Percentiles rank a stretch among this genome's conserved stretches.
These are phyloP conservation scores for Mycena crocata DNA, from an alignment of 768 basidiomycete genomes.

Conservation along the genomic window DNA sequence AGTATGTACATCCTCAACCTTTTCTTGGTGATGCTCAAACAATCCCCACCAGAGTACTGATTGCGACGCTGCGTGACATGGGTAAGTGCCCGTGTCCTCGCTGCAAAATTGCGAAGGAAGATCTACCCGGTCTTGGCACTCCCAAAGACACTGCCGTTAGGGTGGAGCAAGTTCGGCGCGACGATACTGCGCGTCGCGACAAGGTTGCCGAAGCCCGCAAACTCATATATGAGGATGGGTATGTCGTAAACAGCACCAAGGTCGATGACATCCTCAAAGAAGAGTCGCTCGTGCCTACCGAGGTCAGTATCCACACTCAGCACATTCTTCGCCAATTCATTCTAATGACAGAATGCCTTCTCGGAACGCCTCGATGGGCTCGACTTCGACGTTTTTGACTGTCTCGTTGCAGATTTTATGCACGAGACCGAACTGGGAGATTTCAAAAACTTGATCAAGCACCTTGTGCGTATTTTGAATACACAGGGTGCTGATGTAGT, in stretches of 20 bases:
- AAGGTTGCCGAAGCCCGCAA: background rate
- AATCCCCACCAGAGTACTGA: background rate
- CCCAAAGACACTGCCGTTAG: conserved; percentile 6
- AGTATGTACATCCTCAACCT: background rate
- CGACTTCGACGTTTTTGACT: conserved; percentile 40
- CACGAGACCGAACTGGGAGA: conserved; percentile 54
- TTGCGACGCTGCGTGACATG: background rate
- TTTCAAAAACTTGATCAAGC: conserved; percentile 49
- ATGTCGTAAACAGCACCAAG: background rate
- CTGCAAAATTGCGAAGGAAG: background rate
- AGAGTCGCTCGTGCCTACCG: conserved; percentile 17
- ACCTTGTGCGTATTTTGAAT: conserved; percentile 49
- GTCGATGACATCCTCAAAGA: conserved; percentile 13
- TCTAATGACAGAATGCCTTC: conserved; percentile 55
- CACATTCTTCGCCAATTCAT: background rate
- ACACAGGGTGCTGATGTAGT: background rate
- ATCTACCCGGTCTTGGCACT: conserved; percentile 8
- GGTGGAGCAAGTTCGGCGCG: background rate
- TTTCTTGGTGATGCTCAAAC: background rate
- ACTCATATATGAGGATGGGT: background rate
- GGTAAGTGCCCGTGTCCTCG: background rate
- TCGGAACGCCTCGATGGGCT: conserved; percentile 32
- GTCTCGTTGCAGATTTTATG: conserved; percentile 49
- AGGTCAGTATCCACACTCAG: background rate
- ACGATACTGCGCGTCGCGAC: background rate